Conservation (phyloP, 306 rosid genomes). For the Aeschynomene evenia region DNA sequence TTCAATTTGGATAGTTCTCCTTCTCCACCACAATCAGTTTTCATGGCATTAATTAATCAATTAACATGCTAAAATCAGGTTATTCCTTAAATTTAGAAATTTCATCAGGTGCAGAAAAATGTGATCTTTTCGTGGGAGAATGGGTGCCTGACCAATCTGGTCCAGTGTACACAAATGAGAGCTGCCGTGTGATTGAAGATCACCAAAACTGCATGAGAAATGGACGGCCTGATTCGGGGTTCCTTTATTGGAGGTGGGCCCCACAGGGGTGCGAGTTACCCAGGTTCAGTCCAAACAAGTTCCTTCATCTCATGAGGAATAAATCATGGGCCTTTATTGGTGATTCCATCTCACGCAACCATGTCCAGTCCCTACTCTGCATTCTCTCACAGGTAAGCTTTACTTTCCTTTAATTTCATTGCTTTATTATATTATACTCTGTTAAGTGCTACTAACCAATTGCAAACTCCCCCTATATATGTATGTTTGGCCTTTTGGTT, state of each 20-base stretch:
- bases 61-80: not conserved
- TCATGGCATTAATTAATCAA: not conserved
- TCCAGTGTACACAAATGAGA: constrained; percentile 67
- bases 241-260: constrained; percentile 76
- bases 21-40: not conserved
- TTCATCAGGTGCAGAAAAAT: constrained; percentile 9
- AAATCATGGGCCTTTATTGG: constrained; percentile 74
- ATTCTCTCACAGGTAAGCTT: constrained; percentile 86
- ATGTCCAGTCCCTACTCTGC: constrained; percentile 75
- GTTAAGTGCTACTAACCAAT: not conserved
- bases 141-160: constrained; percentile 66
- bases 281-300: constrained; percentile 53
- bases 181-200: constrained; percentile 61
- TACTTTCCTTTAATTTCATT: not conserved
- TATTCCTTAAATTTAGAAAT: not conserved
- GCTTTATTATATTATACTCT: too few relatives aligned
- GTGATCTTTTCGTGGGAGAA: constrained; percentile 77
- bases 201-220: constrained; percentile 82
- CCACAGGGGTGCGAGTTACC: constrained; percentile 65
- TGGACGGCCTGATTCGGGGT: constrained; percentile 76
- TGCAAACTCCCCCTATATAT: too few relatives aligned
- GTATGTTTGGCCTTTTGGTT: not conserved
- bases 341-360: constrained; percentile 86
- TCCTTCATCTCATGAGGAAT: constrained; percentile 65
- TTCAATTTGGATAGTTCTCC: not conserved